Conservation (phyloP, 768 basidiomycete genomes). For the Amanita exitialis region DNA sequence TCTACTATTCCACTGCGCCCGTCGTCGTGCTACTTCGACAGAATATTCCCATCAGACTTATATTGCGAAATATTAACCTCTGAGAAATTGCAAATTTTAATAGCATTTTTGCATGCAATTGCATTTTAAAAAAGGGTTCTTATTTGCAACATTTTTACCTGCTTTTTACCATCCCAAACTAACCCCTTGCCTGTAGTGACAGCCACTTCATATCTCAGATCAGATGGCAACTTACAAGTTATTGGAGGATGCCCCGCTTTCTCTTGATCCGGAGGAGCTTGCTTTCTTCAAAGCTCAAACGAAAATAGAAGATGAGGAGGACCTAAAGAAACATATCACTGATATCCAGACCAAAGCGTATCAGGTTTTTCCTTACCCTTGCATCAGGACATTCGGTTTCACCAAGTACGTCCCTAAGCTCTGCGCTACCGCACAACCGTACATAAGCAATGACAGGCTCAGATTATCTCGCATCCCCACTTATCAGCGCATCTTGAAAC, state of each 20-base stretch:
- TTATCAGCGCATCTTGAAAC: conserved; percentile 20
- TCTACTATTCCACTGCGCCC: too few relatives aligned
- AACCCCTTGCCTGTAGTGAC: too few relatives aligned
- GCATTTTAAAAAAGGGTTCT: too few relatives aligned
- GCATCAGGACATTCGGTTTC: conserved; percentile 25
- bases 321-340: conserved; percentile 29
- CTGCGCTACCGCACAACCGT: neutral
- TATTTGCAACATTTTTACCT: too few relatives aligned
- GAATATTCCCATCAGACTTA: too few relatives aligned
- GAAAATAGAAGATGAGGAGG: conserved; percentile 23
- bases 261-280: conserved; percentile 16
- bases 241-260: neutral
- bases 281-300: conserved; percentile 26
- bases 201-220: neutral
- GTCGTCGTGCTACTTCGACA: too few relatives aligned
- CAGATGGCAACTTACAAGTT: neutral
- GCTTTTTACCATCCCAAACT: too few relatives aligned
- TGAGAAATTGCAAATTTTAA: too few relatives aligned
- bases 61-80: too few relatives aligned
- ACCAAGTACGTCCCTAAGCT: conserved; percentile 14
- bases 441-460: conserved; percentile 8
- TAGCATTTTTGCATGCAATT: too few relatives aligned
- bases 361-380: conserved; percentile 20
- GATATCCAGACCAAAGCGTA: conserved; percentile 26
- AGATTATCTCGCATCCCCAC: conserved; percentile 24